Evolutionary conservation across 2,329 filamentous ascomycete species (phyloP).

Genomic region (Nemania abortiva): DNA sequence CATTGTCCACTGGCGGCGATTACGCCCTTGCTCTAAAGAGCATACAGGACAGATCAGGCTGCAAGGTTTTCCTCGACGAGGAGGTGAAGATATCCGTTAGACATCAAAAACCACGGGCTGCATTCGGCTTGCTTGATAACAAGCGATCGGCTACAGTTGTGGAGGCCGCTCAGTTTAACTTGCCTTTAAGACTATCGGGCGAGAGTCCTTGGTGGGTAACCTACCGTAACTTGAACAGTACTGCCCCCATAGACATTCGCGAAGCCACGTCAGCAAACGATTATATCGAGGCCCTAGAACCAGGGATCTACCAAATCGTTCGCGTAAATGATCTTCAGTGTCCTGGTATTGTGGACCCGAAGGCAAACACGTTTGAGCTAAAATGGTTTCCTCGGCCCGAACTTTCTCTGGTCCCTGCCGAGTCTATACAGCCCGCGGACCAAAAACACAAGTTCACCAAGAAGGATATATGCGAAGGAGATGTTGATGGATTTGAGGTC

Average conservation of each 20-base stretch:
- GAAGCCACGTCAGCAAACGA: slow-evolving; percentile 69
- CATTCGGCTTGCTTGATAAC: slow-evolving; percentile 87
- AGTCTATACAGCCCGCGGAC: slow-evolving; percentile 64
- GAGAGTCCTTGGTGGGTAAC: slow-evolving; percentile 85
- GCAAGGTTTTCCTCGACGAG: slow-evolving; percentile 86
- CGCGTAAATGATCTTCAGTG: slow-evolving; percentile 84
- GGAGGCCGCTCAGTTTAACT: slow-evolving; percentile 77
- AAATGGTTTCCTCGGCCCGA: slow-evolving; percentile 87
- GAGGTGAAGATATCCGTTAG: slow-evolving; percentile 88
- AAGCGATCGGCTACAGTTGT: slow-evolving; percentile 80
- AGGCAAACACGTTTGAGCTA: slow-evolving; percentile 81
- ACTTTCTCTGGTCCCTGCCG: slow-evolving; percentile 74
- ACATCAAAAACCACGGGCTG: slow-evolving; percentile 86
- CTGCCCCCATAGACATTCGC: slow-evolving; percentile 52
- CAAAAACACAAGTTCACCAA: slow-evolving; percentile 73
- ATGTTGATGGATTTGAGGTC: slow-evolving; percentile 89
- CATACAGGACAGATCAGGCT: slow-evolving; percentile 86
- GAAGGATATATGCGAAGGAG: slow-evolving; percentile 90
- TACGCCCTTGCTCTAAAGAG: slow-evolving; percentile 88
- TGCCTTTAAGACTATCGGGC: slow-evolving; percentile 88
- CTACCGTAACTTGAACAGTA: slow-evolving; percentile 76
- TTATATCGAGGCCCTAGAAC: slow-evolving; percentile 71
- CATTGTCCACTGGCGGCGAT: slow-evolving; percentile 84
- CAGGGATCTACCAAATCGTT: slow-evolving; percentile 83
- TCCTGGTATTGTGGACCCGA: slow-evolving; percentile 80